Base-by-base conservation (phyloP, 345 rosid species). In the Bruguiera parviflora region DNA sequence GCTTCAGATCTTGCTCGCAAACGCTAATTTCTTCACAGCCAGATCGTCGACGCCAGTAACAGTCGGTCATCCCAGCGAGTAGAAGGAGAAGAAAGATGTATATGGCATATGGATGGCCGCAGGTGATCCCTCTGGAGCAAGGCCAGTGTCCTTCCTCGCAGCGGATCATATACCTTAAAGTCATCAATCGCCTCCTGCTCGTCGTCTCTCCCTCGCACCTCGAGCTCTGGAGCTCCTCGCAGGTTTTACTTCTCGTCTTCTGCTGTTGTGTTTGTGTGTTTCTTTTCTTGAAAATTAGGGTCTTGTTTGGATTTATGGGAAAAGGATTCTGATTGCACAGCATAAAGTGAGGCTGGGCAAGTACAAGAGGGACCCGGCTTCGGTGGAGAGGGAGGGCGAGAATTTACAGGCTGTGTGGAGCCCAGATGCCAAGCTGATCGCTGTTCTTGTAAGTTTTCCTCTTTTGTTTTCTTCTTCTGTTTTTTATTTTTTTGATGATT, bases 71-170 rank as follows among this genome's bases (percentile, higher is more conserved):
- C 43, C 32, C 33, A 24, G 28, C 64, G 79, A 85, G 77, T 6
- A 24, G 10, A 7, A 56, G 22, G 0, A 24, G 60, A 35, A 69
- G 15, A 62, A 83, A 86, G 77, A 95, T 95, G 99, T 95, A 92
- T 75, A 90, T 90, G 97, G 90, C 96, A 35, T 95, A 92, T 53
- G 99, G 99, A 73, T 95, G 92, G 95, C 99, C 98, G 61, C 99
- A 95, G 84, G 96, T 95, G 82, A 90, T 95, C 64, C 94, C 94
- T 21, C 76, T 95, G 37, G 88, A 87, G 46, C 78, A 80, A 53
- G 94, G 89, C 37, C 68, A 66, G 1, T 87, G 87, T 73, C 88
- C 91, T 8, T 82, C 96, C 61, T 90, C 97, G 52, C 96, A 90
- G 70, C 81, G 77, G 61, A 76, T 88, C 77, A 79, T 95, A 43